Conservation (phyloP, 192 early-diverging fungal species). For the Backusella macrospora region DNA sequence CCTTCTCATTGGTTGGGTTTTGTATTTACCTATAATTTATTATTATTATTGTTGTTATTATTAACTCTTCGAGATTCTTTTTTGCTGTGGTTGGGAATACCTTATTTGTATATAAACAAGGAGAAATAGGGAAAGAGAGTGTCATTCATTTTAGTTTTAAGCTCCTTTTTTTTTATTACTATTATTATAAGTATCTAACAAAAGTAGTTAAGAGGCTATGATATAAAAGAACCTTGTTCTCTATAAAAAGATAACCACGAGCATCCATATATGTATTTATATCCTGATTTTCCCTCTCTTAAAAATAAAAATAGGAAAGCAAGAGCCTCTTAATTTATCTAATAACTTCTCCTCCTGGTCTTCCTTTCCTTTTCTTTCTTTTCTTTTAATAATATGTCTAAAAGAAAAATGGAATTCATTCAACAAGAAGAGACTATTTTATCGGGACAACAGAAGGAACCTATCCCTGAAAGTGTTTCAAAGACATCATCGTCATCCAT, state of each 20-base stretch:
- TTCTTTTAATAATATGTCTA: not conserved
- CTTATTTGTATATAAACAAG: not conserved
- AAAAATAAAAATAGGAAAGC: not conserved
- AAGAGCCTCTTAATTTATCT: too few relatives aligned
- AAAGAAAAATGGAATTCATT: not conserved
- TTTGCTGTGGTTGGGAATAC: not conserved
- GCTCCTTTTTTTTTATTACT: not conserved
- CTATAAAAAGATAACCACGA: slow-evolving; percentile 10
- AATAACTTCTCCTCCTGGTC: too few relatives aligned
- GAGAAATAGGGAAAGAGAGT: not conserved
- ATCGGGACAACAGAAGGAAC: not conserved
- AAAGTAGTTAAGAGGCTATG: not conserved
- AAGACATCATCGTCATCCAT: not conserved
- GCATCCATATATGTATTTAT: not conserved
- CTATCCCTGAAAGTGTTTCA: not conserved
- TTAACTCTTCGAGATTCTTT: not conserved
- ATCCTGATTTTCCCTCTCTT: not conserved
- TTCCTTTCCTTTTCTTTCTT: not conserved
- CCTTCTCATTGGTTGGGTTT: slow-evolving; percentile 1
- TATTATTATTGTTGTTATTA: slow-evolving; percentile 3
- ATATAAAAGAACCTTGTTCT: not conserved
- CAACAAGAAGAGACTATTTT: not conserved
- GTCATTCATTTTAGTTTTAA: not conserved
- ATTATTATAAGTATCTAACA: not conserved
- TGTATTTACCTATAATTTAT: not conserved